Evolutionary conservation across 805 yeast species (phyloP).

Genomic region (Teunomyces stri): DNA sequence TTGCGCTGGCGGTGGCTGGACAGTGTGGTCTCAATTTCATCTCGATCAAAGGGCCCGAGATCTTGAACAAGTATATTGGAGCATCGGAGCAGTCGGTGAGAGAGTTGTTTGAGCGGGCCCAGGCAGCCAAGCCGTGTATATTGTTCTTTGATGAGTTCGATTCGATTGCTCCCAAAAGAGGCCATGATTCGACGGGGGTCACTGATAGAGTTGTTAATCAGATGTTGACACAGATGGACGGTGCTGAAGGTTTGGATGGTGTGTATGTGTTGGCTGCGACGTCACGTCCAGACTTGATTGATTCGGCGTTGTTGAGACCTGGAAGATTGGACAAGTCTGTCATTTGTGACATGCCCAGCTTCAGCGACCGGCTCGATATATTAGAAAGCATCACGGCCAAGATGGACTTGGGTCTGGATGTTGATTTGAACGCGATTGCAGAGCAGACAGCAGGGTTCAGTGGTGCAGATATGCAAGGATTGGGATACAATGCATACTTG

Average conservation of each 20-base stretch:
- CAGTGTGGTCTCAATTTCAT: slow-evolving; percentile 93
- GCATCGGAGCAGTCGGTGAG: slow-evolving; percentile 95
- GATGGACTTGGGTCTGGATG: slow-evolving; percentile 53
- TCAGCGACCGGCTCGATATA: slow-evolving; percentile 71
- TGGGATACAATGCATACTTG: slow-evolving; percentile 87
- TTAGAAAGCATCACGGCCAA: slow-evolving; percentile 55
- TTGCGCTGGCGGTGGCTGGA: slow-evolving; percentile 91
- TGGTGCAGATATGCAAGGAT: slow-evolving; percentile 93
- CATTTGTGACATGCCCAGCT: slow-evolving; percentile 81
- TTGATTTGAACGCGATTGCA: slow-evolving; percentile 57
- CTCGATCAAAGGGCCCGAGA: slow-evolving; percentile 93
- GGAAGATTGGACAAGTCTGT: slow-evolving; percentile 94
- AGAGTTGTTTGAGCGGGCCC: slow-evolving; percentile 90
- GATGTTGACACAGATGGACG: slow-evolving; percentile 97
- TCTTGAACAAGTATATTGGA: slow-evolving; percentile 91
- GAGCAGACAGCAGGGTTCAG: slow-evolving; percentile 69
- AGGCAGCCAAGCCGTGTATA: slow-evolving; percentile 91
- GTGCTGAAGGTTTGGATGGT: slow-evolving; percentile 94
- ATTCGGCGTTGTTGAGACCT: slow-evolving; percentile 90
- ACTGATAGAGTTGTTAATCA: slow-evolving; percentile 98
- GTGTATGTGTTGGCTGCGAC: slow-evolving; percentile 97
- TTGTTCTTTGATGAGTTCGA: slow-evolving; percentile 94
- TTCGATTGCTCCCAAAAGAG: slow-evolving; percentile 96
- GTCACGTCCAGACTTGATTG: slow-evolving; percentile 91
- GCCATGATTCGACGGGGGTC: slow-evolving; percentile 96